Percentiles rank a stretch among this genome's conserved stretches.
Conservation (phyloP, 805 yeast genomes). For the Lipomyces yamanashiensis region DNA sequence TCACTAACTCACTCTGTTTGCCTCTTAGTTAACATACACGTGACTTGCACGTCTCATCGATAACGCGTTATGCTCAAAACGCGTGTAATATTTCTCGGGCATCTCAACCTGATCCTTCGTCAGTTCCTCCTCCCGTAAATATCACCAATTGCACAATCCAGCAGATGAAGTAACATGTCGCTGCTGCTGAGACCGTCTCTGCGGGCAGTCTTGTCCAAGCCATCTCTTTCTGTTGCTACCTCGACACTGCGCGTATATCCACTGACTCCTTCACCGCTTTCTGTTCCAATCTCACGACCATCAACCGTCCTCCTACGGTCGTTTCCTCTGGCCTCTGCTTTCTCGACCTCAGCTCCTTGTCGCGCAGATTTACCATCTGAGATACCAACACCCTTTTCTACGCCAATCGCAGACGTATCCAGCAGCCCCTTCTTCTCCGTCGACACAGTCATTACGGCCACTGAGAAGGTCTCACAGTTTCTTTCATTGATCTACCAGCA, state of each 20-base stretch:
- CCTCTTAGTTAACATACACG: no score
- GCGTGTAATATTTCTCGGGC: no score
- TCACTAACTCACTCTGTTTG: no score
- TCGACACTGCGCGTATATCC: no score
- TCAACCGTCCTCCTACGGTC: neutral
- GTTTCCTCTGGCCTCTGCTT: neutral
- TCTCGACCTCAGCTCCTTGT: neutral
- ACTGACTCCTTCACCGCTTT: neutral
- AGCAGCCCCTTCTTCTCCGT: neutral
- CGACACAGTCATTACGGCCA: neutral
- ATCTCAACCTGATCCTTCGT: no score
- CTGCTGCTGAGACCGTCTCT: no score
- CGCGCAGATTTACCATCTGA: neutral
- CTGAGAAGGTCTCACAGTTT: neutral
- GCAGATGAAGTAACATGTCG: no score
- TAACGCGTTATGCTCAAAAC: neutral
- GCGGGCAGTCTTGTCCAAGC: no score
- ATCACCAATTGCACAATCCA: no score
- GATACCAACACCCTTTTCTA: neutral
- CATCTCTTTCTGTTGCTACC: no score
- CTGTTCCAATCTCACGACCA: neutral
- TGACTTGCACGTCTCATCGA: neutral
- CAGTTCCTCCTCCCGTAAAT: no score
- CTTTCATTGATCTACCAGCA: neutral
- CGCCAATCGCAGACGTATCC: neutral